Evolutionary conservation across 306 rosid genomes (phyloP), one percentile per base, ranked within the genome.

Genomic region (Dalbergia cochinchinensis): DNA sequence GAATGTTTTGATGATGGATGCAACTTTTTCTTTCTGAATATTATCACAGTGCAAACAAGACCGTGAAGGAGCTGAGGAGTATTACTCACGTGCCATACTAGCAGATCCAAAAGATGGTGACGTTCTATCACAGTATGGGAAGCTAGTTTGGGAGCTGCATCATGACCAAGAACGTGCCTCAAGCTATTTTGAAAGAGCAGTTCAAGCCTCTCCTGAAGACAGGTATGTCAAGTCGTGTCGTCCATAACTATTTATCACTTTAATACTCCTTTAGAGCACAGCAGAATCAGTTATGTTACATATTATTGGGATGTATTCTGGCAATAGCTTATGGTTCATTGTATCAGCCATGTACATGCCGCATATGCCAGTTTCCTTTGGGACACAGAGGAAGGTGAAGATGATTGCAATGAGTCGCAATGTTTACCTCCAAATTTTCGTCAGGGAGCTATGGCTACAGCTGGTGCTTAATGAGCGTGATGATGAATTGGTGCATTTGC

Each of bases 301-400:
- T 65, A 10, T 11, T 51, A 14, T n/a, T 62, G 82, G 63, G 60
- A 64, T 31, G 11, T 16, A 33, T 11, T 82, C 55, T 71, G 41
- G 83, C 41, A 50, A 50, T 37, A 8, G 63, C 16, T 68, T 65
- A 19, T 66, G 60, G 48, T 73, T 88, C 50, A 53, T 81, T 81
- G 44, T 69, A 68, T 55, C 97, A 95, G 99, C 80, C 85, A 90
- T 74, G 97, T 93, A 65, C 96, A 93, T 4, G 99, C 98, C 0
- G 92, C 96, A 35, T 90, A 95, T 71, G 99, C 99, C 26, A 76
- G 85, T 59, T 95, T 95, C 79, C 96, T 95, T 33, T 95, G 98
- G 99, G 89, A 91, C 66, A 73, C 87, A 4, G 98, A 93, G 84
- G 96, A 87, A 7, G 86, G 81, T 0, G 88, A 80, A 0, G 89